Base-by-base conservation (phyloP, 352 stramenopile genomes). In the Thalassiosira exigua region DNA sequence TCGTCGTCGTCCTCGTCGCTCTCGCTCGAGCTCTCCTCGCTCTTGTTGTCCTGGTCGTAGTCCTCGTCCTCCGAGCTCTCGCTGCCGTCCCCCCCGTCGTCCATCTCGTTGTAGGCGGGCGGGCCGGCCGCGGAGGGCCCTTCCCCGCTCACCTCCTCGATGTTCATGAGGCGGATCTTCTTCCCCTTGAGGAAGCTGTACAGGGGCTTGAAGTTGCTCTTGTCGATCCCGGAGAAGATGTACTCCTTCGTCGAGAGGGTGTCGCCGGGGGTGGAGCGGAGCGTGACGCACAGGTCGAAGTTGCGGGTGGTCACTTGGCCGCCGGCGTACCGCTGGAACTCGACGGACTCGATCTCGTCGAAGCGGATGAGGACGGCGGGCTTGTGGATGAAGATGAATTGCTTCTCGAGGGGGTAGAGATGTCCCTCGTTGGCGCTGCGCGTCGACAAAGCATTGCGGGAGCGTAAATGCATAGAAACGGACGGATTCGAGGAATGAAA, bases 351-450 rank as follows among this genome's bases (percentile, higher is more conserved):
- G 53, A 99, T 96, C 87, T 99, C 97, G 75, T 98, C 97, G 88
- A 98, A 99, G 64, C 95, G 94, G 85, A 99, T 98, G 70, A 99
- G 95, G 22, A 98, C 96, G 62, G 97, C 98, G 22, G 97, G 97
- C 85, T 99, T 99, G 92, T 99, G 96, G 79, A 99, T 99, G 81
- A 99, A 99, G 89, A 99, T 98, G 86, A 99, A 99, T 77, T 96
- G 98, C 88, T 95, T 98, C 73, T 99, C 96, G 12, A 99, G 86
- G 30, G 96, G 96, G 83, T 99, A 99, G 11, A 99, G 89, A 64
- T 98, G 92, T 24, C 97, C 97, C 73, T 97, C 97, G 82, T 98
- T 98, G 24, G 97, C 96, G 56, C 71, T 81, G 11, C 39, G 39
- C 11, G 22, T 4, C 21, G 19, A 29, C n/a, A n/a, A n/a, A n/a